phyloP scores from a whole-genome alignment of 352 stramenopile species.

The Pythium pectinolyticum region DNA sequence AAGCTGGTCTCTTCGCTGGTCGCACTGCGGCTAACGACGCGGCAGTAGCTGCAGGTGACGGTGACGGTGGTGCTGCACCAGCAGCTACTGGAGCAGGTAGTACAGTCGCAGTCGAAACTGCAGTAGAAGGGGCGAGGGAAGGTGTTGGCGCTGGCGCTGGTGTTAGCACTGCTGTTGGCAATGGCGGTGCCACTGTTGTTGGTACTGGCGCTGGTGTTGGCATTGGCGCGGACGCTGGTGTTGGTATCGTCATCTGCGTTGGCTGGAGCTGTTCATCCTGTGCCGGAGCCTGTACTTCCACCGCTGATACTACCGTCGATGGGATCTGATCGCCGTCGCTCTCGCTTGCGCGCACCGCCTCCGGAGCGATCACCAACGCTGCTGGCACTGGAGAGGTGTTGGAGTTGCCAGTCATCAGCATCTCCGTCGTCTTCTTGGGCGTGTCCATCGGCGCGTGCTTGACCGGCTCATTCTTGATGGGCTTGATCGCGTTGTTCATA shows the following conservation, averaged over 20 bases:
- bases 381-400: no score
- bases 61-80: neutral
- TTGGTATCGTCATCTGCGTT: neutral
- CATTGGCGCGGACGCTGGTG: neutral
- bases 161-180: neutral
- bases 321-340: neutral
- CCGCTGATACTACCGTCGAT: neutral
- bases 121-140: no score
- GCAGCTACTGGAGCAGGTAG: neutral
- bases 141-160: neutral
- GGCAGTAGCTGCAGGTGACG: neutral
- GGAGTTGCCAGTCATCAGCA: conserved; percentile 2
- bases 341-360: neutral
- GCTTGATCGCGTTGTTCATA: no score
- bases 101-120: neutral
- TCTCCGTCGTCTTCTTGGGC: conserved; percentile 23
- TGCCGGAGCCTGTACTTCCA: neutral
- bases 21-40: conserved; percentile 6
- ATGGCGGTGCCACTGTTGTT: neutral
- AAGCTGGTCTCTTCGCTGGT: conserved; percentile 24
- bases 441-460: conserved; percentile 23
- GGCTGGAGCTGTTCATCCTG: conserved; percentile 2
- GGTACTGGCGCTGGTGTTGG: neutral
- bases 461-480: conserved; percentile 17
- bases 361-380: neutral